Evolutionary conservation across 1,284 basidiomycete species (phyloP).

Genomic region (Apiotrichum gamsii): DNA sequence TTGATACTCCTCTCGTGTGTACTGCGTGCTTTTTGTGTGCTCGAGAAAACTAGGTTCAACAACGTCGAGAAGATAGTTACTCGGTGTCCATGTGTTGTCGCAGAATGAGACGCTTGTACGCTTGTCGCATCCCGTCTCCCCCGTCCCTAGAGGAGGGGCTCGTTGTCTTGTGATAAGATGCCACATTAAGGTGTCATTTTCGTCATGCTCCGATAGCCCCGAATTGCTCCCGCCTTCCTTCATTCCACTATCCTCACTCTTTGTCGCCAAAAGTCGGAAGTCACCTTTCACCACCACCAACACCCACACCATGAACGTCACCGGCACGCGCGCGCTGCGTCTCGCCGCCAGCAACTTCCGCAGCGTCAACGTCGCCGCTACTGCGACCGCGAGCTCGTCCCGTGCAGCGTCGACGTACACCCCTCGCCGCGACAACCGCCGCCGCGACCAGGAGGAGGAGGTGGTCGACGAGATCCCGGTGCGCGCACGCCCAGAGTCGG

Average conservation of each 20-base stretch:
- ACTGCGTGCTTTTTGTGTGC: too few species aligned
- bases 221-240: not conserved
- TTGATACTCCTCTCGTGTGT: too few species aligned
- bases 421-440: not conserved
- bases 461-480: not conserved
- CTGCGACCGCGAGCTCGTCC: slow-evolving; percentile 1
- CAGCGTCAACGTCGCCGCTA: not conserved
- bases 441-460: not conserved
- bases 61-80: too few species aligned
- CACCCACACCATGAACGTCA: not conserved
- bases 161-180: too few species aligned
- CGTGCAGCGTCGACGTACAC: slow-evolving; percentile 10
- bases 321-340: slow-evolving; percentile 9
- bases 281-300: not conserved
- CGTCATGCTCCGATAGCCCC: too few species aligned
- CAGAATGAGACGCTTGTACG: too few species aligned
- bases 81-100: too few species aligned
- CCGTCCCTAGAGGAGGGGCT: too few species aligned
- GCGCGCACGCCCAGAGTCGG: slow-evolving; percentile 51
- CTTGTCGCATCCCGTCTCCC: too few species aligned
- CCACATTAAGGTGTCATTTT: too few species aligned
- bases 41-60: too few species aligned
- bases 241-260: too few species aligned
- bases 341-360: not conserved
- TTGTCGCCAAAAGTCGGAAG: slow-evolving; percentile 10